Percentiles rank a stretch among this genome's conserved stretches.
These are phyloP conservation scores for Ambrosia artemisiifolia DNA, from an alignment of 129 eudicot genomes.

Conservation along the genomic window DNA sequence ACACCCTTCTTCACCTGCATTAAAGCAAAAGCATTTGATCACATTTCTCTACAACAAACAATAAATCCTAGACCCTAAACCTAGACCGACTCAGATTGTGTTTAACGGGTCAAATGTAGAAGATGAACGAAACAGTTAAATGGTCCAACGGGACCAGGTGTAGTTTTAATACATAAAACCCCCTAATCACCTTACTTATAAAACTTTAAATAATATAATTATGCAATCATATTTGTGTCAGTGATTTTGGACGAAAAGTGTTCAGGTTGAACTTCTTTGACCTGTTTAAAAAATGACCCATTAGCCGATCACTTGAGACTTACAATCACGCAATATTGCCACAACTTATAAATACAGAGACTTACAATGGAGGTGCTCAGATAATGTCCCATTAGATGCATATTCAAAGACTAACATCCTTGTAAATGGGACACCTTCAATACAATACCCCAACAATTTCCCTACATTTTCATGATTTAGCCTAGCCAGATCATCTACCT, in stretches of 20 bases:
- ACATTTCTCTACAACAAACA: constrained; percentile 12
- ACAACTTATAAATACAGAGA: not conserved
- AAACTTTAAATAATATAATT: no score
- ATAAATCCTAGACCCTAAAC: not conserved
- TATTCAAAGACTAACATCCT: no score
- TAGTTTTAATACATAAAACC: not conserved
- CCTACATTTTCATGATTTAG: no score
- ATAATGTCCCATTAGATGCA: no score
- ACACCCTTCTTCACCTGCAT: constrained; percentile 79
- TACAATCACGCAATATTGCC: not conserved
- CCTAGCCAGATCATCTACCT: no score
- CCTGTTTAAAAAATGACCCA: not conserved
- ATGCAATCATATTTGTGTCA: no score
- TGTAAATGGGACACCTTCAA: no score
- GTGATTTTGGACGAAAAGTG: not conserved
- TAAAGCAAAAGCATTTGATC: not conserved
- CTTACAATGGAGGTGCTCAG: constrained; percentile 95
- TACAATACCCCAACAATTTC: no score
- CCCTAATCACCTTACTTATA: not conserved
- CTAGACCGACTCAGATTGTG: no score
- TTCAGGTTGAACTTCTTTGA: not conserved
- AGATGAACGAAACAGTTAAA: not conserved
- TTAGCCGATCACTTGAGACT: no score
- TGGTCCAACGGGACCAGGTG: not conserved
- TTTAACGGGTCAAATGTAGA: not conserved